Conservation (phyloP, 176 grass and related monocot genomes). For the Aegilops umbellulata region DNA sequence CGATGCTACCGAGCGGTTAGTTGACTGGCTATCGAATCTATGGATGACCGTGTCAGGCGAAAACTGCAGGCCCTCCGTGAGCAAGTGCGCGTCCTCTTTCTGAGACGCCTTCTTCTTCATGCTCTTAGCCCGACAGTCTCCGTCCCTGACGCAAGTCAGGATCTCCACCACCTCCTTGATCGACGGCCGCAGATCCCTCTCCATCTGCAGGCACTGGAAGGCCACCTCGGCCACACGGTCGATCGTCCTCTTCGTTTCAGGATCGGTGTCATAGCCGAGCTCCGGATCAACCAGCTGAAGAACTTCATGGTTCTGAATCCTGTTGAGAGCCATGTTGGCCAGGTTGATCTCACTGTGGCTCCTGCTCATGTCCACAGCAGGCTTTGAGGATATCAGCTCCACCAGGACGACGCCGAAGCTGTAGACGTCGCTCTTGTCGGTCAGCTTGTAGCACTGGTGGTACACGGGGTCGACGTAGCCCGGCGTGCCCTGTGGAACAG, state of each 20-base stretch:
- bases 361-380: constrained; percentile 79
- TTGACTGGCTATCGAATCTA: constrained; percentile 58
- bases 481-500: constrained; percentile 88
- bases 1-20: constrained; percentile 41
- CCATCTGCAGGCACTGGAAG: constrained; percentile 73
- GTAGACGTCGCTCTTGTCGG: constrained; percentile 95
- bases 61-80: constrained; percentile 1
- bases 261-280: constrained; percentile 44
- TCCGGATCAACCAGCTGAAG: constrained; percentile 61
- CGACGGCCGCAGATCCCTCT: constrained; percentile 68
- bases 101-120: not conserved
- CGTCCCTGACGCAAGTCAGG: constrained; percentile 49
- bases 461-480: constrained; percentile 95
- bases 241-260: constrained; percentile 48
- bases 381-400: constrained; percentile 91
- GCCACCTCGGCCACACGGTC: constrained; percentile 65
- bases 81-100: constrained; percentile 38
- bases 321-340: constrained; percentile 62
- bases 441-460: constrained; percentile 88
- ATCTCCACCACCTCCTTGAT: constrained; percentile 73
- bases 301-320: constrained; percentile 67
- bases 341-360: constrained; percentile 71
- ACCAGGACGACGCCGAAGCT: constrained; percentile 89
- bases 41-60: constrained; percentile 62
- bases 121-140: not conserved